Conservation (phyloP, 139 green algal species). For the Axilococcus clingmanii region DNA sequence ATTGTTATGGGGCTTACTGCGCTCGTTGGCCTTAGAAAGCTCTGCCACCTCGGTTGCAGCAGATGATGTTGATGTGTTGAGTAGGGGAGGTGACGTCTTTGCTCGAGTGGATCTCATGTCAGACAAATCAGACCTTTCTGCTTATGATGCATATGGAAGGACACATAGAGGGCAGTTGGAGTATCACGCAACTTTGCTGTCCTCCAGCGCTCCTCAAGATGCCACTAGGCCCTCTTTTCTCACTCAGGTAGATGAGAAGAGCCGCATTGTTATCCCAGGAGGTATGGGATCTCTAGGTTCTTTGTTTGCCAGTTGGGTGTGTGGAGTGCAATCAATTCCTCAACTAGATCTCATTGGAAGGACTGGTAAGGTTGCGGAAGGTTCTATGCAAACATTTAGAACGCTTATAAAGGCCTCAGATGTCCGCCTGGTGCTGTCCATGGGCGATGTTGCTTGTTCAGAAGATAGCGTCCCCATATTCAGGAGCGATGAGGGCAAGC, state of each 20-base stretch:
- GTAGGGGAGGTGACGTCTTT: not conserved
- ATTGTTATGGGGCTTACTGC: conserved; percentile 25
- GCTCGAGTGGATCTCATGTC: no score
- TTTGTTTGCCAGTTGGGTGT: conserved; percentile 49
- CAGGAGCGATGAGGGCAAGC: not conserved
- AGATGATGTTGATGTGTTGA: not conserved
- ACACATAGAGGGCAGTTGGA: no score
- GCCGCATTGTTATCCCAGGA: conserved; percentile 40
- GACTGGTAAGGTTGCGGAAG: conserved; percentile 7
- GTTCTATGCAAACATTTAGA: not conserved
- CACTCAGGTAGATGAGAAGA: not conserved
- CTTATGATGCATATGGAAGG: no score
- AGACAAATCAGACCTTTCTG: no score
- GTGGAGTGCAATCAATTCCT: not conserved
- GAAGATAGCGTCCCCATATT: not conserved
- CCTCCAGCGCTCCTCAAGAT: no score
- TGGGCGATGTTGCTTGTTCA: not conserved
- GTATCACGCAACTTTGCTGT: no score
- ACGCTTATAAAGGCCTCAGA: not conserved
- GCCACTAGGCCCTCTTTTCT: no score
- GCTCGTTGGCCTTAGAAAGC: conserved; percentile 7
- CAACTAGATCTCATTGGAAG: conserved; percentile 26
- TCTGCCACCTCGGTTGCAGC: not conserved
- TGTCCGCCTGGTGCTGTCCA: not conserved
- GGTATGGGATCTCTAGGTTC: conserved; percentile 53